Evolutionary conservation across 1,284 basidiomycete genomes (phyloP).

Genomic region (Cystobasidium pallidum): DNA sequence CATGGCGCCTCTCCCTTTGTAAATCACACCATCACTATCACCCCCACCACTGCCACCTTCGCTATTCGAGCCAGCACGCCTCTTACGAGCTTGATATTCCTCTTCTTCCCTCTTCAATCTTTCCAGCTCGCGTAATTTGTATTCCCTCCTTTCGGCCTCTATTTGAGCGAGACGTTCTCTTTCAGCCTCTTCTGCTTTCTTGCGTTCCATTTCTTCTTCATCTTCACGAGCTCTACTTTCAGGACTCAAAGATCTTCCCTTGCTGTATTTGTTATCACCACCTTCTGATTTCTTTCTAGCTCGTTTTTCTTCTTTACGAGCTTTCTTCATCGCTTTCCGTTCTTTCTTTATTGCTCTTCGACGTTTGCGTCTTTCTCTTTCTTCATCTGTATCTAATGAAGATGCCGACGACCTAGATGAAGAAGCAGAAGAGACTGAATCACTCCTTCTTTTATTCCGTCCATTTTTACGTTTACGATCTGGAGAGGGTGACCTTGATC

Average conservation of each 20-base stretch:
- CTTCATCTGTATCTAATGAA: constrained; percentile 28
- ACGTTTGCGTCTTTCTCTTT: constrained; percentile 25
- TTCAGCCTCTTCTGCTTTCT: constrained; percentile 20
- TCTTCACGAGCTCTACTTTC: constrained; percentile 7
- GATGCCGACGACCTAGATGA: neutral
- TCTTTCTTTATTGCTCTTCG: constrained; percentile 34
- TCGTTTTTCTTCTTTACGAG: constrained; percentile 28
- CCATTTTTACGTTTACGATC: constrained; percentile 5
- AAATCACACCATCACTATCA: constrained; percentile 8
- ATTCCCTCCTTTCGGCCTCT: constrained; percentile 27
- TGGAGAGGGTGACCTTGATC: constrained; percentile 19
- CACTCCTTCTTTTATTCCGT: neutral
- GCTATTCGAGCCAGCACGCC: neutral
- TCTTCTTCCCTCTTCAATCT: constrained; percentile 35
- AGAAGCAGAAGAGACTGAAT: constrained; percentile 13
- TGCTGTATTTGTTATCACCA: constrained; percentile 21
- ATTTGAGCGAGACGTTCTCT: constrained; percentile 23
- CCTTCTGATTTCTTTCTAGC: neutral
- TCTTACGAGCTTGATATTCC: constrained; percentile 25
- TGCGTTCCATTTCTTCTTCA: constrained; percentile 22
- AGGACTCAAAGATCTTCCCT: constrained; percentile 20
- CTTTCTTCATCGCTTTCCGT: constrained; percentile 29
- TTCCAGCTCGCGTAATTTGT: constrained; percentile 36
- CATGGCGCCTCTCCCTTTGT: constrained; percentile 45
- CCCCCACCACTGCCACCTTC: neutral